A percentile compares a stretch with the other conserved stretches of the same genome.
Evolutionary conservation across 345 rosid species (phyloP).

Genomic region (Nasturtium officinale): DNA sequence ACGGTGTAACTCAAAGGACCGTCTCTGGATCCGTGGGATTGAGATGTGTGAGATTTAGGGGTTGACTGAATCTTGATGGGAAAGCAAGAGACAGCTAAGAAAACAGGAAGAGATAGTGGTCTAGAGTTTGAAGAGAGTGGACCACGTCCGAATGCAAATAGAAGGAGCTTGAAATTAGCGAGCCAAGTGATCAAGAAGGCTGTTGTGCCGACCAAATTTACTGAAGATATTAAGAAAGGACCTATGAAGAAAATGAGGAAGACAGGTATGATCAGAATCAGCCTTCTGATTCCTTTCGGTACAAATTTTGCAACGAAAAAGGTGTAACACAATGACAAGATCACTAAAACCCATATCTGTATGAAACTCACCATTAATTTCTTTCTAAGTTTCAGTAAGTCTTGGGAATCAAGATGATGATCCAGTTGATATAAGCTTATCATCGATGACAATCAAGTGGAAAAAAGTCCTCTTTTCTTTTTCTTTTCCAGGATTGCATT

Average conservation of each 20-base stretch:
- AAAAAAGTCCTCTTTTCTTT: too few species aligned
- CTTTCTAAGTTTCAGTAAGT: too few species aligned
- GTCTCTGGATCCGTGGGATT: conserved; percentile 17
- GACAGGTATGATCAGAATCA: conserved; percentile 44
- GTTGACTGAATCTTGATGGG: conserved; percentile 57
- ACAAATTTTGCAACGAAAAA: conserved; percentile 34
- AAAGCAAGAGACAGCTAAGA: conserved; percentile 53
- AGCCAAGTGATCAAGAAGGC: conserved; percentile 60
- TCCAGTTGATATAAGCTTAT: too few species aligned
- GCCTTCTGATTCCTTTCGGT: conserved; percentile 48
- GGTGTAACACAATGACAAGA: conserved; percentile 44
- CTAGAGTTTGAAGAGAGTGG: conserved; percentile 43
- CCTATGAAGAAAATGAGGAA: conserved; percentile 44
- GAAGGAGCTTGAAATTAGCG: conserved; percentile 61
- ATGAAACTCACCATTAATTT: conserved; percentile 43
- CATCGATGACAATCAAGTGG: too few species aligned
- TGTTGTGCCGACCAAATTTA: conserved; percentile 43
- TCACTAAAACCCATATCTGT: conserved; percentile 43
- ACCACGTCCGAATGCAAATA: conserved; percentile 56
- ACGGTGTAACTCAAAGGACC: conserved; percentile 42
- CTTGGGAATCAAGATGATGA: too few species aligned
- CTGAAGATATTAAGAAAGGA: conserved; percentile 45
- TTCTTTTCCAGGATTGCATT: too few species aligned
- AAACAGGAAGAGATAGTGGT: conserved; percentile 46
- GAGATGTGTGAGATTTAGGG: conserved; percentile 25